These are phyloP conservation scores for Beta lomatogona DNA, from an alignment of 179 eudicot species.

Conservation along the genomic window DNA sequence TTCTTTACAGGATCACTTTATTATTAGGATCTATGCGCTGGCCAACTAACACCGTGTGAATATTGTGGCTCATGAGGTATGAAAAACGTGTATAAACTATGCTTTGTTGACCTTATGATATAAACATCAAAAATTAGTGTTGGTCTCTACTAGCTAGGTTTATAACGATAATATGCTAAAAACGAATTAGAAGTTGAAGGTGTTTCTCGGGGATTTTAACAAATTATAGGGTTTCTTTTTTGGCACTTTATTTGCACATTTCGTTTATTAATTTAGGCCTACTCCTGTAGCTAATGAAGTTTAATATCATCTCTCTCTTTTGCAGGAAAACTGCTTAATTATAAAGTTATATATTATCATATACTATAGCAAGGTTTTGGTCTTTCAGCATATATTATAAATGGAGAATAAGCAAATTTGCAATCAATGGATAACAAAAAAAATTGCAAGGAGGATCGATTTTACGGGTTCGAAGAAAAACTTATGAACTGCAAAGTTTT, in stretches of 20 bases:
- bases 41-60: conserved; percentile 13
- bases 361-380: background rate
- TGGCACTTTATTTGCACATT: background rate
- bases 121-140: background rate
- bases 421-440: conserved; percentile 4
- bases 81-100: background rate
- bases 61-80: conserved; percentile 27
- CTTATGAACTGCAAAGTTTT: background rate
- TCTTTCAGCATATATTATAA: background rate
- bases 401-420: conserved; percentile 16
- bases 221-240: background rate
- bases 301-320: background rate
- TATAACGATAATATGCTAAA: too few relatives aligned
- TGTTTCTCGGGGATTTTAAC: background rate
- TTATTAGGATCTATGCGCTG: conserved; percentile 24
- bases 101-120: background rate
- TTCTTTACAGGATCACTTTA: conserved; percentile 44
- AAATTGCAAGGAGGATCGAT: background rate
- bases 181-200: background rate
- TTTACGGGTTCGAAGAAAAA: background rate
- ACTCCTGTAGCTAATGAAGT: background rate
- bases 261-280: background rate
- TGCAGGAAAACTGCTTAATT: conserved; percentile 16
- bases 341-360: background rate
- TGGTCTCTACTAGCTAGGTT: too few relatives aligned